phyloP scores from a whole-genome alignment of 352 stramenopile species.

The Globisporangium parvum region DNA sequence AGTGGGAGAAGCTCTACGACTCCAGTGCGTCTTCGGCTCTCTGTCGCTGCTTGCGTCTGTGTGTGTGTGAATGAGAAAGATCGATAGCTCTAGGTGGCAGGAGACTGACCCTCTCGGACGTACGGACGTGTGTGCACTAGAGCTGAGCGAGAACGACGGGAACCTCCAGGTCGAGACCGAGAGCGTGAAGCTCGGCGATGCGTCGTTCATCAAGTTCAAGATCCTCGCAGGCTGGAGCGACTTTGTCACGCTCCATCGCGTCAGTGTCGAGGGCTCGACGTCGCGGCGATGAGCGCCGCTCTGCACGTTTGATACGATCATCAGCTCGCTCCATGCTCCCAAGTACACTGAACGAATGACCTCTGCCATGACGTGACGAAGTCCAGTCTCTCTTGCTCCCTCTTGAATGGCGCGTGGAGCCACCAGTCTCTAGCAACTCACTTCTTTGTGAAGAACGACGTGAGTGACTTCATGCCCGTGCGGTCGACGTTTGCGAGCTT shows the following conservation, averaged over 20 bases:
- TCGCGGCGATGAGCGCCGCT: conserved; percentile 16
- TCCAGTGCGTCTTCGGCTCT: conserved; percentile 34
- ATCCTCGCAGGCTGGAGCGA: conserved; percentile 81
- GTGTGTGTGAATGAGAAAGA: not conserved
- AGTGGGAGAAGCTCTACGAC: conserved; percentile 79
- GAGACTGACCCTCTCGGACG: not conserved
- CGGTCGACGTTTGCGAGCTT: conserved; percentile 73
- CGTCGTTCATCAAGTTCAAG: conserved; percentile 81
- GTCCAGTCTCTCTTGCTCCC: too few relatives aligned
- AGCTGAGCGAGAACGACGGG: conserved; percentile 73
- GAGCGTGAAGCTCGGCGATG: conserved; percentile 59
- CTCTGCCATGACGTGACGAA: too few relatives aligned
- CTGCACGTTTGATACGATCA: too few relatives aligned
- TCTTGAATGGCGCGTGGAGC: too few relatives aligned
- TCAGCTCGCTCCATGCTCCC: too few relatives aligned
- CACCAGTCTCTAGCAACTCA: conserved; percentile 6
- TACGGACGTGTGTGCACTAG: too few relatives aligned
- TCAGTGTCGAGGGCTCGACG: conserved; percentile 76
- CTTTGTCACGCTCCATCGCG: conserved; percentile 68
- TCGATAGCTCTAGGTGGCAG: too few relatives aligned
- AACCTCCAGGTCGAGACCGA: conserved; percentile 79
- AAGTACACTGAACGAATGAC: too few relatives aligned
- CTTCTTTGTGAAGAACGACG: conserved; percentile 81
- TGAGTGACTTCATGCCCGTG: conserved; percentile 80
- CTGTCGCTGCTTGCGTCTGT: too few relatives aligned